These are phyloP conservation scores for Borealophlyctis nickersoniae DNA, from an alignment of 192 early-diverging fungal genomes.

Conservation along the genomic window DNA sequence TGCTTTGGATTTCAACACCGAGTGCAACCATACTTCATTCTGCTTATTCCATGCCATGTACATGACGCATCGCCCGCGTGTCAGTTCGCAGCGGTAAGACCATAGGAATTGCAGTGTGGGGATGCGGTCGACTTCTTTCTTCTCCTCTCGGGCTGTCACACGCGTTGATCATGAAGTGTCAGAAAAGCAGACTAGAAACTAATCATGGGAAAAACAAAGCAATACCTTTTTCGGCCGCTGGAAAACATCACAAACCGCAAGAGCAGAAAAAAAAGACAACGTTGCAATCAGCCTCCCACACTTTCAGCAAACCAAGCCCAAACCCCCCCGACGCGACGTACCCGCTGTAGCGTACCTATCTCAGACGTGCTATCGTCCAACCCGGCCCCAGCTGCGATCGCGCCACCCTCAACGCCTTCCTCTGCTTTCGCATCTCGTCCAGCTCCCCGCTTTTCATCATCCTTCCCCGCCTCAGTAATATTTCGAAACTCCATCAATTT, in stretches of 20 bases:
- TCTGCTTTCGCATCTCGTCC: conserved; percentile 16
- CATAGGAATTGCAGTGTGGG: conserved; percentile 51
- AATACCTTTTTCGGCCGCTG: too few relatives aligned
- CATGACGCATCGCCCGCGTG: conserved; percentile 45
- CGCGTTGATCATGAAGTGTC: too few relatives aligned
- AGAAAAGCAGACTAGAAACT: too few relatives aligned
- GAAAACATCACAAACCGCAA: too few relatives aligned
- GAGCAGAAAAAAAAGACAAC: neutral
- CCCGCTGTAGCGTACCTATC: too few relatives aligned
- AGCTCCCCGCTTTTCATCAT: conserved; percentile 6
- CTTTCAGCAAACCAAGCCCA: neutral
- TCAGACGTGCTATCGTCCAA: too few relatives aligned
- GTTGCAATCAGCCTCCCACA: neutral
- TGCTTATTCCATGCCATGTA: conserved; percentile 58
- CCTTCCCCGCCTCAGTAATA: conserved; percentile 34
- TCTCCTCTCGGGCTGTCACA: conserved; percentile 27
- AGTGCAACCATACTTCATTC: conserved; percentile 41
- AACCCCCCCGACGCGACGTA: neutral
- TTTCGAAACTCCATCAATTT: conserved; percentile 49
- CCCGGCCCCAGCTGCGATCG: too few relatives aligned
- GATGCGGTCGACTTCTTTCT: conserved; percentile 26
- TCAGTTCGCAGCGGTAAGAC: conserved; percentile 56
- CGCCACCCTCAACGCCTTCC: too few relatives aligned
- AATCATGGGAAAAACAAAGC: too few relatives aligned
- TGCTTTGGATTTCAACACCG: neutral